A percentile compares a stretch with the other conserved stretches of the same genome.
These are phyloP conservation scores for Cephaloascus fragrans DNA, from an alignment of 805 yeast genomes.

Conservation along the genomic window DNA sequence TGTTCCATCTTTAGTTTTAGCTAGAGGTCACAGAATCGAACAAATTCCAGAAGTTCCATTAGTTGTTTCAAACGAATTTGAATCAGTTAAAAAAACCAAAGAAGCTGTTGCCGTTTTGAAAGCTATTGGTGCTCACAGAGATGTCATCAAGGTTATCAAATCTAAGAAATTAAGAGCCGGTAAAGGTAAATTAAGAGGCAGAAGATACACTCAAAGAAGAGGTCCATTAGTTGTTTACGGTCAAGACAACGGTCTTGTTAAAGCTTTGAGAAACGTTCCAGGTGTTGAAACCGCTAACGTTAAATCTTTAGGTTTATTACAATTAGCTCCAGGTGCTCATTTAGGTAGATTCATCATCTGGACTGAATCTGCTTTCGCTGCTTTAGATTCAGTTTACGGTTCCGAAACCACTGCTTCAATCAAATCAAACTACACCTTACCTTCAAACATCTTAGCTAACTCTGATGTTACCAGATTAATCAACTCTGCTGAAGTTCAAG, in stretches of 20 bases:
- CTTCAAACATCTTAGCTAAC: conserved; percentile 89
- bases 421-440: conserved; percentile 87
- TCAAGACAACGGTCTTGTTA: conserved; percentile 94
- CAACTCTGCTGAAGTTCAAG: conserved; percentile 98
- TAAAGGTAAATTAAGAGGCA: conserved; percentile 99
- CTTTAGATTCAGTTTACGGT: conserved; percentile 96
- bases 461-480: conserved; percentile 94
- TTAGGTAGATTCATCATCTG: conserved; percentile 99
- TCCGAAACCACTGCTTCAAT: conserved; percentile 75
- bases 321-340: conserved; percentile 99
- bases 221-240: conserved; percentile 99
- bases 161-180: conserved; percentile 99
- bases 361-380: conserved; percentile 97
- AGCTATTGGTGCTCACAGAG: conserved; percentile 98
- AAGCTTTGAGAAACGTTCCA: conserved; percentile 99
- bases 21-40: conserved; percentile 99
- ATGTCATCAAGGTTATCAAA: conserved; percentile 94
- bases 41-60: conserved; percentile 97
- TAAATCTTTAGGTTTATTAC: conserved; percentile 86
- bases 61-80: conserved; percentile 89
- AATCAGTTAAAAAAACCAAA: conserved; percentile 92
- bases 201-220: conserved; percentile 99
- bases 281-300: conserved; percentile 98
- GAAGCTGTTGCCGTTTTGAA: conserved; percentile 97
- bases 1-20: conserved; percentile 95